phyloP scores from a whole-genome alignment of 23 red algal species.

The Gracilaria domingensis region DNA sequence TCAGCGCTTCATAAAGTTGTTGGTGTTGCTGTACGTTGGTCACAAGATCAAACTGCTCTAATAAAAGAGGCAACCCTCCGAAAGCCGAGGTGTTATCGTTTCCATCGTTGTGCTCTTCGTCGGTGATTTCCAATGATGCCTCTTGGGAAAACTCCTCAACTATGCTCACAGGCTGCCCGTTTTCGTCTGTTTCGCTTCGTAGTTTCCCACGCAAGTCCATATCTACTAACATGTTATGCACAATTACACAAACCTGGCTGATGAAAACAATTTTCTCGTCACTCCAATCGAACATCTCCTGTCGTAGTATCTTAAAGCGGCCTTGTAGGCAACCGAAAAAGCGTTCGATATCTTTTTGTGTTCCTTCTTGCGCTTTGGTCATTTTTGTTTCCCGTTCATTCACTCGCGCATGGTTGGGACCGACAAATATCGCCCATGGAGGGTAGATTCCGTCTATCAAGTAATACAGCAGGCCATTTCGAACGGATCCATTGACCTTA shows the following conservation, averaged over 20 bases:
- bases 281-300: slow-evolving; percentile 9
- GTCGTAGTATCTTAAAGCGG: slow-evolving; percentile 19
- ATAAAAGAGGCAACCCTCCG: too few species aligned
- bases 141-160: slow-evolving; percentile 28
- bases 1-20: too few species aligned
- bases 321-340: slow-evolving; percentile 42
- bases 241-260: slow-evolving; percentile 51
- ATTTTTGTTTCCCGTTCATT: slow-evolving; percentile 10
- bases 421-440: too few species aligned
- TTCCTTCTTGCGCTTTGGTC: slow-evolving; percentile 6
- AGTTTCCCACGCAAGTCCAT: slow-evolving; percentile 30
- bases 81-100: too few species aligned
- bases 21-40: too few species aligned
- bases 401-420: slow-evolving; percentile 6
- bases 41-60: too few species aligned
- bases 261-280: too few species aligned
- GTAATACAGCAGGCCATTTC: neutral
- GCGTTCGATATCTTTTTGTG: slow-evolving; percentile 50
- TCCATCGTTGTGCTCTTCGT: too few species aligned
- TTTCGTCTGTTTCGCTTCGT: slow-evolving; percentile 13
- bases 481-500: neutral
- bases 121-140: too few species aligned
- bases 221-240: slow-evolving; percentile 66
- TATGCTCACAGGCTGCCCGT: neutral
- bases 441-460: slow-evolving; percentile 42